phyloP scores from a whole-genome alignment of 345 rosid species.

The Acer campestre region DNA sequence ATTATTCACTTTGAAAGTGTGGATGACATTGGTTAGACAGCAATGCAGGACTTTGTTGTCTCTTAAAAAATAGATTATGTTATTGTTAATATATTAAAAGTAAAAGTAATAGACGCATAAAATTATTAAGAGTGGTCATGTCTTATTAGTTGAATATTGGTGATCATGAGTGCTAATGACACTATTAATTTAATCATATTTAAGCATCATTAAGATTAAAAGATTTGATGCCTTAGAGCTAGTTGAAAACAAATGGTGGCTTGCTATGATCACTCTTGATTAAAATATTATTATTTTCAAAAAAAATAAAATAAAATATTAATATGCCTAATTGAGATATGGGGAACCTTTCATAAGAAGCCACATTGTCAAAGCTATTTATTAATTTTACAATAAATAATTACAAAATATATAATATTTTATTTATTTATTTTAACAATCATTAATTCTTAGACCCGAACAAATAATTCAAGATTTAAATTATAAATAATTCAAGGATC shows the following conservation, averaged over 20 bases:
- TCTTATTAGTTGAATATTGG: neutral
- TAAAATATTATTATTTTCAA: neutral
- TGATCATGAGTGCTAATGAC: neutral
- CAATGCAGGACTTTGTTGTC: slow-evolving; percentile 18
- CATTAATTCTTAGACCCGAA: too few relatives aligned
- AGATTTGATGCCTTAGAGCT: neutral
- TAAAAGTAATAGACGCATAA: neutral
- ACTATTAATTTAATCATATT: neutral
- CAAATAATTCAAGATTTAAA: too few relatives aligned
- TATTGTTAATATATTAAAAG: neutral
- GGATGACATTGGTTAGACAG: slow-evolving; percentile 11
- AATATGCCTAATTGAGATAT: neutral
- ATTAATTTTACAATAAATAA: neutral
- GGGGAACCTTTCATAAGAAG: neutral
- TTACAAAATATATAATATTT: too few relatives aligned
- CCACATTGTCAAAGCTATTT: neutral
- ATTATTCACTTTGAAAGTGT: neutral
- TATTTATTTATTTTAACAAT: too few relatives aligned
- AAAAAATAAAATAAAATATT: neutral
- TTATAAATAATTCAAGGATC: too few relatives aligned
- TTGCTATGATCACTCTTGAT: neutral
- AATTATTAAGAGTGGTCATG: neutral
- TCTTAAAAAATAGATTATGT: neutral
- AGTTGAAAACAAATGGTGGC: slow-evolving; percentile 1
- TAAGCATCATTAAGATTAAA: neutral